Conservation (phyloP, 2,329 filamentous ascomycete genomes). For the Ambrosiella beaveri region DNA sequence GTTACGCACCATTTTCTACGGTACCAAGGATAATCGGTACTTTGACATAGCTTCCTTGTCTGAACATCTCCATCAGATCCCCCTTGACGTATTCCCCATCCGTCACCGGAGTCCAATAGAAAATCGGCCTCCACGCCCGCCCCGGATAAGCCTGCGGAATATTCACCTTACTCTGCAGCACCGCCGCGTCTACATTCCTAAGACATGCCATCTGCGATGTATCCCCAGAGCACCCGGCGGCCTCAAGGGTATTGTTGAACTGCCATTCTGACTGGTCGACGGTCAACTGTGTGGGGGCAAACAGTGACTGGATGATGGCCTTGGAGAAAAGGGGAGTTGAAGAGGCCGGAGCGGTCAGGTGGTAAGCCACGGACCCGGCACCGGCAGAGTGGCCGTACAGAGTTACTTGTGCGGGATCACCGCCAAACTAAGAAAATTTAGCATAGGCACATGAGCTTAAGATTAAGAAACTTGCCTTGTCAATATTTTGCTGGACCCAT, state of each 20-base stretch:
- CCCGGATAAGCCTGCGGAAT: constrained; percentile 24
- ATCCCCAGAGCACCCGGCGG: constrained; percentile 22
- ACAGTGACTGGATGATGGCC: constrained; percentile 30
- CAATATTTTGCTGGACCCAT: constrained; percentile 38
- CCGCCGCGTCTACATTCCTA: constrained; percentile 19
- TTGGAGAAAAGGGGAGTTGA: constrained; percentile 30
- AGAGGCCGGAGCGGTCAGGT: constrained; percentile 28
- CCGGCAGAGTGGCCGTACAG: constrained; percentile 28
- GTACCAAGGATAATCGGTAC: constrained; percentile 30
- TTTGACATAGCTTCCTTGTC: constrained; percentile 23
- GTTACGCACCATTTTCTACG: constrained; percentile 25
- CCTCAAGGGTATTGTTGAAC: constrained; percentile 23
- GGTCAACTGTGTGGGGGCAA: constrained; percentile 31
- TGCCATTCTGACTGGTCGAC: constrained; percentile 31
- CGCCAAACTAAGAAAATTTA: constrained; percentile 24
- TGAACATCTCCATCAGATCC: constrained; percentile 25
- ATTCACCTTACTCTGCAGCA: constrained; percentile 25
- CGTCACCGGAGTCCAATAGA: constrained; percentile 34
- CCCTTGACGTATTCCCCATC: constrained; percentile 30
- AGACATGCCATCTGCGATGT: constrained; percentile 26
- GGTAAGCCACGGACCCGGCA: constrained; percentile 29
- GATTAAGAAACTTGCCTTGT: constrained; percentile 20
- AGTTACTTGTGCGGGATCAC: constrained; percentile 28
- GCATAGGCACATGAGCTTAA: not conserved
- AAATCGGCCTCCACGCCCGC: constrained; percentile 21